Conservation (phyloP, 164 flowering plant genomes). For the Taxillus chinensis region DNA sequence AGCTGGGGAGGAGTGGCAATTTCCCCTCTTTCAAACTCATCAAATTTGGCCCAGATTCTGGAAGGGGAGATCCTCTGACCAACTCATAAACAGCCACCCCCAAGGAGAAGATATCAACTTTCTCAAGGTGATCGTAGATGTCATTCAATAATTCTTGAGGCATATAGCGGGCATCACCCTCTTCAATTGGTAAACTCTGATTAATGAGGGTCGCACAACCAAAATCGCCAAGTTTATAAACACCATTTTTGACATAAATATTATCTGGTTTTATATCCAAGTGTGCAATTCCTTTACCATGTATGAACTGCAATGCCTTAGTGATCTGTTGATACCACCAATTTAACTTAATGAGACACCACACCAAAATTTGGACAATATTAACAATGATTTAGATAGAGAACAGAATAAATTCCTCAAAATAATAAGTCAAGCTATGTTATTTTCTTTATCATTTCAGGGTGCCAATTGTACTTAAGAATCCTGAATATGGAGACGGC, state of each 20-base stretch:
- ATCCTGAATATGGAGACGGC: no score
- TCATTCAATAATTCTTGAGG: slow-evolving; percentile 90
- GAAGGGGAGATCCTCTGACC: slow-evolving; percentile 60
- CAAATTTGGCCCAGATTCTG: slow-evolving; percentile 55
- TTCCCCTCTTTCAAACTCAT: slow-evolving; percentile 64
- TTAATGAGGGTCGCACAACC: slow-evolving; percentile 84
- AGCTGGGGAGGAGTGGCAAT: slow-evolving; percentile 82
- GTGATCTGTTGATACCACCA: slow-evolving; percentile 42
- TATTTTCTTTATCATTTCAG: no score
- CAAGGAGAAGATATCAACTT: slow-evolving; percentile 84
- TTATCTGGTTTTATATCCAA: slow-evolving; percentile 91
- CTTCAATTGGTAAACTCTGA: slow-evolving; percentile 75
- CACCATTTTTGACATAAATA: slow-evolving; percentile 78
- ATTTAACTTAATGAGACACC: no score
- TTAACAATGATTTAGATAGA: no score
- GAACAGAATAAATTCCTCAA: no score
- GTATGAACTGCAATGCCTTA: slow-evolving; percentile 73
- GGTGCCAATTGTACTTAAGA: no score
- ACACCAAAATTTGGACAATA: no score
- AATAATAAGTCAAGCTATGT: no score
- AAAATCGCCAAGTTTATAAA: slow-evolving; percentile 93
- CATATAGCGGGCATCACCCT: slow-evolving; percentile 97
- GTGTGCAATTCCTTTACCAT: slow-evolving; percentile 74
- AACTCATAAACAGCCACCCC: slow-evolving; percentile 82
- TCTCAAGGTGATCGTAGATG: slow-evolving; percentile 70